Evolutionary conservation across 352 stramenopile species (phyloP), one percentile per base, ranked within the genome.

Genomic region (Phytophthora niederhauseri): DNA sequence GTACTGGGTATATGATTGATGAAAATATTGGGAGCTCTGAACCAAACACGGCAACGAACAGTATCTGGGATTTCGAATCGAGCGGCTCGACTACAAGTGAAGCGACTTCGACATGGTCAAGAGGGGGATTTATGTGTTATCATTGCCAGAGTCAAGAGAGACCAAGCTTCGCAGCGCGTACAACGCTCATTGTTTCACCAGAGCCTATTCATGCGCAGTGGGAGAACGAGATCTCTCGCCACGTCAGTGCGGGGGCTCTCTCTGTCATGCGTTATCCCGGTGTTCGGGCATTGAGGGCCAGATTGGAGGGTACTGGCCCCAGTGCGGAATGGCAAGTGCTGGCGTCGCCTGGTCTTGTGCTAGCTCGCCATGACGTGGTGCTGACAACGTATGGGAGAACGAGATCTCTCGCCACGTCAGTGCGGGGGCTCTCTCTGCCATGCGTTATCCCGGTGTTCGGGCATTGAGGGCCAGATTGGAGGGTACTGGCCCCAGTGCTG

Each of bases 361-460:
- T 98, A 34, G 85, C 89, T 17, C 76, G 84, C 20, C 95, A 90
- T 28, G 93, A 98, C 66, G 83, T 98, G 17, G 85, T 98, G 15
- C 72, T 98, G 15, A 97, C 92, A 1, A 98, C 91, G 0, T 98
- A 98, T n/a, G n/a, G n/a, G n/a, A n/a, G n/a, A n/a, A n/a, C n/a
- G n/a, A 98, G 68, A 83, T 98, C 43, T 78, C 80, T 52, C 77
- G 83, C 6, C 94, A 98, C 68, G 87, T 95, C 12, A 77, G 67
- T 5, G 65, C 72, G 1, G 82, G 76, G 1, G 52, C 74, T 9
- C 45, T 96, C 0, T 84, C 76, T 34, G 63, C 95, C 12, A 59
- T 90, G 51, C 75, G 73, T 3, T 92, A 92, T 41, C 73, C 72
- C 9, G 86, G 86, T 3, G 84, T 94, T 24, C 81, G 82, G 8